Percentiles rank a stretch among this genome's conserved stretches.
Evolutionary conservation across 2,329 filamentous ascomycete genomes (phyloP).

Genomic region (Pseudomassariella vexata): DNA sequence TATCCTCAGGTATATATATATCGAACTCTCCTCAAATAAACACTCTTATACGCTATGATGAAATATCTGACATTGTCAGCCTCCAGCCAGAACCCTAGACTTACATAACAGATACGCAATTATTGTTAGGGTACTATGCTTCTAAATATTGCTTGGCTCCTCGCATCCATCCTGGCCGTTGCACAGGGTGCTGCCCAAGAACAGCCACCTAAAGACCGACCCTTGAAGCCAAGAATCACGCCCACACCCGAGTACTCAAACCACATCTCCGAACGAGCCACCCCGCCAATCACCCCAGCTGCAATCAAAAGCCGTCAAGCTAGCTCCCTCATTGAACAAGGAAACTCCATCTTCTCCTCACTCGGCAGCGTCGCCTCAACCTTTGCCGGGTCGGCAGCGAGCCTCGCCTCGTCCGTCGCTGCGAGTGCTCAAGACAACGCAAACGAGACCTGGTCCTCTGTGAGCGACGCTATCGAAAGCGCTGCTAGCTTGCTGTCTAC

Average conservation of each 20-base stretch:
- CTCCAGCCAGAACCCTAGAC: background rate
- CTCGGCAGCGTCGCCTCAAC: conserved; percentile 8
- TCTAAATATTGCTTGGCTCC: conserved; percentile 11
- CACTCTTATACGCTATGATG: background rate
- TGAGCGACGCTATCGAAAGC: conserved; percentile 12
- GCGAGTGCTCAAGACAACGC: conserved; percentile 10
- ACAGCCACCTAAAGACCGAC: conserved; percentile 16
- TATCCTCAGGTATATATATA: too few species aligned
- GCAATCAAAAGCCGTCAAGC: conserved; percentile 9
- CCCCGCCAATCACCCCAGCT: background rate
- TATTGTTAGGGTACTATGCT: conserved; percentile 10
- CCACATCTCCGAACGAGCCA: background rate
- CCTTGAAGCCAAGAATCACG: conserved; percentile 10
- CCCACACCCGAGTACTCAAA: conserved; percentile 7
- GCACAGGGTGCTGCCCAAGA: conserved; percentile 13
- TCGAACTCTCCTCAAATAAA: too few species aligned
- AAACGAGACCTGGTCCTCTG: conserved; percentile 10
- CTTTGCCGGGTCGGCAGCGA: conserved; percentile 6
- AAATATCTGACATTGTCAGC: background rate
- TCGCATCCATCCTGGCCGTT: conserved; percentile 12
- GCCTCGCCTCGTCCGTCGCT: conserved; percentile 7
- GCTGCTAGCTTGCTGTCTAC: conserved; percentile 16
- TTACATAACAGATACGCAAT: conserved; percentile 4
- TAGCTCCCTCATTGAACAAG: conserved; percentile 13
- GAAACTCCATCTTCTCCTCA: conserved; percentile 6